Evolutionary conservation across 495 filamentous ascomycete species (phyloP).

Genomic region (Antarctomyces pellizariae): DNA sequence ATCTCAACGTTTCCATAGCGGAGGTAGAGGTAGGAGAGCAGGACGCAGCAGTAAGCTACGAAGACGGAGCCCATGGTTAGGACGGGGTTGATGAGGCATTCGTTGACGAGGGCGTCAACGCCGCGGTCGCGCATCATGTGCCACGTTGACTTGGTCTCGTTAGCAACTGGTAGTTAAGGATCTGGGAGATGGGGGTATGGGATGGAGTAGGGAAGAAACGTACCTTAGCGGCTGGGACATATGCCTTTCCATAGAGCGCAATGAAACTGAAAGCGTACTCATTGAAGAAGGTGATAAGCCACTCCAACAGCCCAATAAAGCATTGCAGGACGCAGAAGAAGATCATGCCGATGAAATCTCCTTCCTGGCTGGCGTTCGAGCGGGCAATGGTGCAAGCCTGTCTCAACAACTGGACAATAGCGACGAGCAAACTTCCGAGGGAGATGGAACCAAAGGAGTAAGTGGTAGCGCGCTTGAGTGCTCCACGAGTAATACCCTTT

Average conservation of each 20-base stretch:
- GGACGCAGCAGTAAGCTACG: slow-evolving; percentile 56
- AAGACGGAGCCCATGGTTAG: slow-evolving; percentile 72
- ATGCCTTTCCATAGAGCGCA: slow-evolving; percentile 72
- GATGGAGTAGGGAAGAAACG: slow-evolving; percentile 2
- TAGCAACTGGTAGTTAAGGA: slow-evolving; percentile 3
- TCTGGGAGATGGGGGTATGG: slow-evolving; percentile 1
- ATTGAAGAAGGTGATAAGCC: slow-evolving; percentile 60
- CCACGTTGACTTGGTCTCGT: slow-evolving; percentile 8
- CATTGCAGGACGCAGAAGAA: slow-evolving; percentile 50
- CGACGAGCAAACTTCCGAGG: slow-evolving; percentile 62
- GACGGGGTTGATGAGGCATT: slow-evolving; percentile 76
- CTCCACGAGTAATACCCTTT: slow-evolving; percentile 49
- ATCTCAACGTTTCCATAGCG: slow-evolving; percentile 19
- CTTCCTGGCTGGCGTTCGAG: slow-evolving; percentile 34
- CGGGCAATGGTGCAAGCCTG: slow-evolving; percentile 56
- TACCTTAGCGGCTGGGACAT: slow-evolving; percentile 59
- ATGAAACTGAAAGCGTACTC: slow-evolving; percentile 84
- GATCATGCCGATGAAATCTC: slow-evolving; percentile 43
- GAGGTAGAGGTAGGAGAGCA: slow-evolving; percentile 69
- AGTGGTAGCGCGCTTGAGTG: slow-evolving; percentile 52
- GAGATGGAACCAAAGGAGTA: slow-evolving; percentile 85
- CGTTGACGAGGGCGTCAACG: slow-evolving; percentile 71
- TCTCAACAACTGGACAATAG: slow-evolving; percentile 64
- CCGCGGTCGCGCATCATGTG: slow-evolving; percentile 77
- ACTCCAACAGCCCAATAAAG: slow-evolving; percentile 56